Conservation (phyloP, 495 filamentous ascomycete genomes). For the Trichoderma virens region DNA sequence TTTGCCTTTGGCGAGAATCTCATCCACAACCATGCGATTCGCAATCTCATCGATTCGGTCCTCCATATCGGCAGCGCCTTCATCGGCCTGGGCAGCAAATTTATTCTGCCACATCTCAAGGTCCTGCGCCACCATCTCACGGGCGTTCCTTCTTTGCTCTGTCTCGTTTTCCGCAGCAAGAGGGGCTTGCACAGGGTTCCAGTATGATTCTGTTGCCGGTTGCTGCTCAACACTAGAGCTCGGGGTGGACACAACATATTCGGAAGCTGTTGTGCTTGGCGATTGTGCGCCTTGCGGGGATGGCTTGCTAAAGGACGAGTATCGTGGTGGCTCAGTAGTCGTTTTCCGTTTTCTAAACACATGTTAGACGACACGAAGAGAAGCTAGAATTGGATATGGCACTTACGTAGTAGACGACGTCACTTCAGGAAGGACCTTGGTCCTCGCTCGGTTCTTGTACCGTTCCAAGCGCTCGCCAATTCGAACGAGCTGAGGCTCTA, state of each 20-base stretch:
- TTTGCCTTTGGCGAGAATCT: slow-evolving; percentile 49
- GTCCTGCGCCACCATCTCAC: slow-evolving; percentile 67
- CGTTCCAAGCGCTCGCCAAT: slow-evolving; percentile 85
- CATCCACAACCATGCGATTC: slow-evolving; percentile 46
- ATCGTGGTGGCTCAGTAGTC: slow-evolving; percentile 12
- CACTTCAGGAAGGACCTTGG: slow-evolving; percentile 17
- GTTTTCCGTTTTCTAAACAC: slow-evolving; percentile 14
- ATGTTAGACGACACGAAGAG: neutral
- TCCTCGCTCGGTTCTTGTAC: slow-evolving; percentile 38
- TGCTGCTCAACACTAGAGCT: slow-evolving; percentile 19
- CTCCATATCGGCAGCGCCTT: slow-evolving; percentile 73
- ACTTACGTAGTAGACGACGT: slow-evolving; percentile 7
- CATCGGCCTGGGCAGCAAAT: slow-evolving; percentile 73
- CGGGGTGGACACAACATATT: neutral
- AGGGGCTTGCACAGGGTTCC: slow-evolving; percentile 13
- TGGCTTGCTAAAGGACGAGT: slow-evolving; percentile 34
- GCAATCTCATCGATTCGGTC: slow-evolving; percentile 55
- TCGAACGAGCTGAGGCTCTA: slow-evolving; percentile 88
- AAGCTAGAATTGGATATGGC: neutral
- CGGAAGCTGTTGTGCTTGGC: neutral
- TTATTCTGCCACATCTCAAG: slow-evolving; percentile 75
- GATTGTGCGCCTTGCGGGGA: slow-evolving; percentile 10
- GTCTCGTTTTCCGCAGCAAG: slow-evolving; percentile 26
- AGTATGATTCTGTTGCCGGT: neutral
- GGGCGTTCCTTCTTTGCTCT: slow-evolving; percentile 39